Conservation (phyloP, 2,329 filamentous ascomycete species). For the Fusarium compactum region DNA sequence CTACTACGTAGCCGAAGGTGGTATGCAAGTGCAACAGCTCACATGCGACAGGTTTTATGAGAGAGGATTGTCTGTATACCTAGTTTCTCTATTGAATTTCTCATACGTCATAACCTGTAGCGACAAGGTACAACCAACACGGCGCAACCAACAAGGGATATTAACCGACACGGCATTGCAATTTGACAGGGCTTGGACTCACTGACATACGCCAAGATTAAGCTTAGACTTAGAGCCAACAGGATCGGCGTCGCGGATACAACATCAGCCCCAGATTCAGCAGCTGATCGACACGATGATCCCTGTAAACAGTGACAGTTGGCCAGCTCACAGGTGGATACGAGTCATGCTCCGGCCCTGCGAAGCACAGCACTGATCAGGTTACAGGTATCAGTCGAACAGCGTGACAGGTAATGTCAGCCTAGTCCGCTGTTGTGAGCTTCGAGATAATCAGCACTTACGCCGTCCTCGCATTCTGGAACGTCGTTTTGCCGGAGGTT, state of each 20-base stretch:
- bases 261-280: not conserved
- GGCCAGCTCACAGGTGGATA: not conserved
- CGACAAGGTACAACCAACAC: not conserved
- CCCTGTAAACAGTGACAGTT: not conserved
- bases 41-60: too few species aligned
- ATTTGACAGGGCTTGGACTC: not conserved
- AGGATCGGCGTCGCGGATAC: not conserved
- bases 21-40: too few species aligned
- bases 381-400: too few species aligned
- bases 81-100: rapidly evolving
- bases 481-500: not conserved
- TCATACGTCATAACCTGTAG: not conserved
- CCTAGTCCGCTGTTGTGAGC: too few species aligned
- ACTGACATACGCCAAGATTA: not conserved
- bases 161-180: not conserved
- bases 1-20: too few species aligned
- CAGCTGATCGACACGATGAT: rapidly evolving
- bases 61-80: too few species aligned
- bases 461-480: not conserved
- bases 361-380: too few species aligned
- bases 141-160: too few species aligned
- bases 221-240: not conserved
- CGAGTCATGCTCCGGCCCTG: not conserved
- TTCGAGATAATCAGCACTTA: not conserved
- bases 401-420: too few species aligned